These are phyloP conservation scores for Graphilbum sp. DNA, from an alignment of 2,329 filamentous ascomycete species.

Conservation along the genomic window DNA sequence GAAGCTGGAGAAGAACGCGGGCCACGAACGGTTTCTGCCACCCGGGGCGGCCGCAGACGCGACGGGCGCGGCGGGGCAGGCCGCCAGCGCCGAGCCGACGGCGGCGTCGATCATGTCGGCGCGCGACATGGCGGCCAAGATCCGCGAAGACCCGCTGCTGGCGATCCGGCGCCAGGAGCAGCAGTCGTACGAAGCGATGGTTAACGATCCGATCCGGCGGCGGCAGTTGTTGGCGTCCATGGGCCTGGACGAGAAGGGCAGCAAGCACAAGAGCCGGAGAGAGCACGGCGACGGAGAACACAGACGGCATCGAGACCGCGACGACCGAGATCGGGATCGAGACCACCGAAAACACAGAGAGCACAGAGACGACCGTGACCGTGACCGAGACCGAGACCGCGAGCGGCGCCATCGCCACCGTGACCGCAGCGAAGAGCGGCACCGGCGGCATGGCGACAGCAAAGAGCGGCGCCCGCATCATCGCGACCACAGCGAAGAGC, in stretches of 20 bases:
- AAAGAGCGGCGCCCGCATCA: neutral
- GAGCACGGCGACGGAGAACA: conserved; percentile 12
- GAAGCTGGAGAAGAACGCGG: conserved; percentile 59
- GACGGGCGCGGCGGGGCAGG: neutral
- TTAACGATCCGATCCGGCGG: conserved; percentile 57
- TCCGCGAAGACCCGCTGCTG: conserved; percentile 78
- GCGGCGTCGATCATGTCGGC: conserved; percentile 54
- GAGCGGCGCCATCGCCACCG: conserved; percentile 25
- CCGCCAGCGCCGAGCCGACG: neutral
- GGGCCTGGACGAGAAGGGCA: conserved; percentile 26
- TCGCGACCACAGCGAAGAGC: neutral
- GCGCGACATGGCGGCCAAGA: conserved; percentile 70
- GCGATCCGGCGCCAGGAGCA: conserved; percentile 90
- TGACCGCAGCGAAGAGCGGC: conserved; percentile 9
- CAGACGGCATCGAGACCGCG: conserved; percentile 6
- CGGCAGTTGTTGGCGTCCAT: conserved; percentile 50
- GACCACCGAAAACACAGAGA: conserved; percentile 12
- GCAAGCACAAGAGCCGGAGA: conserved; percentile 16
- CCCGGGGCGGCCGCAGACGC: neutral
- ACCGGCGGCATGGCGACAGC: neutral
- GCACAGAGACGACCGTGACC: conserved; percentile 18
- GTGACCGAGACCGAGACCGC: conserved; percentile 15
- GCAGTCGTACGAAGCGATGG: conserved; percentile 62
- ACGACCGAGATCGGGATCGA: conserved; percentile 18
- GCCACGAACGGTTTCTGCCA: conserved; percentile 42